Evolutionary conservation across 1,284 basidiomycete genomes (phyloP).

Genomic region (Puccinia hordei): DNA sequence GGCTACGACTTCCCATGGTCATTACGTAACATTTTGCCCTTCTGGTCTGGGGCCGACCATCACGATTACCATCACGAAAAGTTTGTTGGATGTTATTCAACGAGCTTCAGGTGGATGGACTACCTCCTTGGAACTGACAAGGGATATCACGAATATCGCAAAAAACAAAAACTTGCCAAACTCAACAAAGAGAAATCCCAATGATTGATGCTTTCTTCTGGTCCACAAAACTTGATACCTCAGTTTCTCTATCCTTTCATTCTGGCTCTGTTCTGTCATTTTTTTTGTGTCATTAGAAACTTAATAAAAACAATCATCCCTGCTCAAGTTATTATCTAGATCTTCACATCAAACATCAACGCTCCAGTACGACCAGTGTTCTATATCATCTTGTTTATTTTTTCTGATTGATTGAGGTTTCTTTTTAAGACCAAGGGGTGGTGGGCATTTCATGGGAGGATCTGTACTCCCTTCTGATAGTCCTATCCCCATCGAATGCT

Average conservation of each 20-base stretch:
- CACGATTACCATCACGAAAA: conserved; percentile 58
- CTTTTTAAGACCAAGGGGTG: no score
- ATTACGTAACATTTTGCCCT: conserved; percentile 87
- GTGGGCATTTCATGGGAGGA: no score
- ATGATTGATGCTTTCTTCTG: conserved; percentile 1
- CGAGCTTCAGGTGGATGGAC: conserved; percentile 91
- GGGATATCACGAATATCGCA: conserved; percentile 67
- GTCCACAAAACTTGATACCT: neutral
- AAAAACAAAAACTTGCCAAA: conserved; percentile 43
- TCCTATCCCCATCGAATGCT: no score
- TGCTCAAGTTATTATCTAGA: neutral
- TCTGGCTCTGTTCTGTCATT: neutral
- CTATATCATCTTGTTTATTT: no score
- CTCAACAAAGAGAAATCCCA: neutral
- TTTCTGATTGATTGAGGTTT: no score
- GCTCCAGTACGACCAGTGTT: no score
- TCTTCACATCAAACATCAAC: neutral
- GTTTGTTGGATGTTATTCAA: conserved; percentile 65
- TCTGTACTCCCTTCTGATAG: no score
- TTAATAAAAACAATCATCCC: neutral
- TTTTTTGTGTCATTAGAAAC: neutral
- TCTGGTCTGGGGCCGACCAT: conserved; percentile 99
- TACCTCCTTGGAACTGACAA: conserved; percentile 78
- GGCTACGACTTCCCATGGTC: conserved; percentile 77
- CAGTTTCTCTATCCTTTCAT: neutral